A percentile compares a stretch with the other conserved stretches of the same genome.
Evolutionary conservation across 176 grass and related monocot genomes (phyloP).

Genomic region (Aechmea fasciata): DNA sequence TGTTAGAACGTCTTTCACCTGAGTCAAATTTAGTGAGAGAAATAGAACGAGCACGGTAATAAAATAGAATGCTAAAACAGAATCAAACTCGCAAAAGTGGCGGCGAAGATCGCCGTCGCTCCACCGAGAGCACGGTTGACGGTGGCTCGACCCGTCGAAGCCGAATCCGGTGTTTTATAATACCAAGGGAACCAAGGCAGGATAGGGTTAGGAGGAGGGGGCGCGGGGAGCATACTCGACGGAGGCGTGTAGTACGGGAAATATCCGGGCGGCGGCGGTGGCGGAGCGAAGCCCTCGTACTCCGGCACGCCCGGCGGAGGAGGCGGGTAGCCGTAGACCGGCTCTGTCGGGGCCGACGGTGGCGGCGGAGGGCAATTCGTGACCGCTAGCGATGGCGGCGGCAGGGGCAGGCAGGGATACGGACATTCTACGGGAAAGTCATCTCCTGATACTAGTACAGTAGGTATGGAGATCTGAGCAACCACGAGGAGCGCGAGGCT

Average conservation of each 20-base stretch:
- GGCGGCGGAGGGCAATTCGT: slow-evolving; percentile 22
- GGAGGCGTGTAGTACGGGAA: slow-evolving; percentile 32
- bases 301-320: slow-evolving; percentile 9
- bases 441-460: slow-evolving; percentile 4
- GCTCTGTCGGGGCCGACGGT: not conserved
- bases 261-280: slow-evolving; percentile 14
- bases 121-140: too few relatives aligned
- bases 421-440: slow-evolving; percentile 45
- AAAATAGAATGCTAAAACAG: too few relatives aligned
- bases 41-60: too few relatives aligned
- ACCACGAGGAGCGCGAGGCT: too few relatives aligned
- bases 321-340: slow-evolving; percentile 9
- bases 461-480: too few relatives aligned
- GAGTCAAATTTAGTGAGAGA: too few relatives aligned
- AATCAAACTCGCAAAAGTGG: too few relatives aligned
- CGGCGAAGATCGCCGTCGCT: not conserved
- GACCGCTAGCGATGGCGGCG: slow-evolving; percentile 34
- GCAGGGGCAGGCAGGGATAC: slow-evolving; percentile 46
- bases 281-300: slow-evolving; percentile 43
- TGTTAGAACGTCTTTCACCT: too few relatives aligned
- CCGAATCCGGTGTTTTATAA: slow-evolving; percentile 23
- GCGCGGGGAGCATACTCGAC: slow-evolving; percentile 18
- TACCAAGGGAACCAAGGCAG: slow-evolving; percentile 87
- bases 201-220: slow-evolving; percentile 73
- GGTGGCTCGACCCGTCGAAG: not conserved